These are phyloP conservation scores for Ophiostoma tasmaniense DNA, from an alignment of 2,329 filamentous ascomycete genomes.

Conservation along the genomic window DNA sequence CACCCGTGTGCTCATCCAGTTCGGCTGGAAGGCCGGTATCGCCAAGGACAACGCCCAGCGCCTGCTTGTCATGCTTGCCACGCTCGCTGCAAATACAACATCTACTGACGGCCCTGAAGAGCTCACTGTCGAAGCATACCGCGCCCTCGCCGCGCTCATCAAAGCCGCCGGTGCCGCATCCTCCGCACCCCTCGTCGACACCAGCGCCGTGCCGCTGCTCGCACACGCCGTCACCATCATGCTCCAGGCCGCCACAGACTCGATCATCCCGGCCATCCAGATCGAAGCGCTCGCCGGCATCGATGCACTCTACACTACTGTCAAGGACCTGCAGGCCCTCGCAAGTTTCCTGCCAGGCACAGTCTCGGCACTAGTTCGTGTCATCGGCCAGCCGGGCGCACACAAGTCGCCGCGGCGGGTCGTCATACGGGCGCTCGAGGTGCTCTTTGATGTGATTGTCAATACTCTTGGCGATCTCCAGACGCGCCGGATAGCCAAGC, in stretches of 20 bases:
- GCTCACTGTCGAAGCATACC: slow-evolving; percentile 61
- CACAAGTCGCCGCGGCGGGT: slow-evolving; percentile 49
- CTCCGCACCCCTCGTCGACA: slow-evolving; percentile 37
- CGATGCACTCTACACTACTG: slow-evolving; percentile 49
- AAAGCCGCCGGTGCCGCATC: slow-evolving; percentile 39
- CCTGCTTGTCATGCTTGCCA: neutral
- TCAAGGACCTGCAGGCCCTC: slow-evolving; percentile 65
- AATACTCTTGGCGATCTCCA: slow-evolving; percentile 51
- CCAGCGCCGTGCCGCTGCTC: slow-evolving; percentile 63
- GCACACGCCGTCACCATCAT: slow-evolving; percentile 77
- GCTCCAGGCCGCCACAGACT: slow-evolving; percentile 62
- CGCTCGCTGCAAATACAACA: slow-evolving; percentile 33
- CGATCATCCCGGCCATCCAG: slow-evolving; percentile 59
- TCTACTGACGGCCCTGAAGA: slow-evolving; percentile 57
- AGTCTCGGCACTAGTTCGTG: slow-evolving; percentile 69
- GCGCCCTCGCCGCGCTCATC: slow-evolving; percentile 60
- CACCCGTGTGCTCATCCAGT: slow-evolving; percentile 60
- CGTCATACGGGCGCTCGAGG: slow-evolving; percentile 52
- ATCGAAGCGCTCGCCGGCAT: slow-evolving; percentile 60
- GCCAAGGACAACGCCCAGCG: slow-evolving; percentile 29
- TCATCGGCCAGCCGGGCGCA: slow-evolving; percentile 59
- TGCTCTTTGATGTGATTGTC: slow-evolving; percentile 47
- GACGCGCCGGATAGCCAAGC: slow-evolving; percentile 35
- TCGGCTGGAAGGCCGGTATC: slow-evolving; percentile 71
- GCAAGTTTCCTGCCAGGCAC: slow-evolving; percentile 84